phyloP scores from a whole-genome alignment of 768 basidiomycete genomes.

The Cyathus striatus region DNA sequence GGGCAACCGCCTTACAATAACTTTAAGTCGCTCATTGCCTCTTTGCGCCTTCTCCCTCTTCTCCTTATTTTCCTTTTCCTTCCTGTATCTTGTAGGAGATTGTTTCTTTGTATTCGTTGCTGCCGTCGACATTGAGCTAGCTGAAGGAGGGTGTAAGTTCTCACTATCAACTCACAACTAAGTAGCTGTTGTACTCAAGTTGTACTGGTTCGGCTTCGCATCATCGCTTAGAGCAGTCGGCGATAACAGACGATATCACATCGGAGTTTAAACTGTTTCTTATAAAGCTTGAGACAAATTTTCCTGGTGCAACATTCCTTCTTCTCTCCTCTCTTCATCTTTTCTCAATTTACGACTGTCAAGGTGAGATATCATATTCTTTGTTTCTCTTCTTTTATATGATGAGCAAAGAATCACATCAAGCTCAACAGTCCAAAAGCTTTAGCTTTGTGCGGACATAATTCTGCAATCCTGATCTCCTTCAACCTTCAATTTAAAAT shows the following conservation, averaged over 20 bases:
- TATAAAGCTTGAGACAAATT: background rate
- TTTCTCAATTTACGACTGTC: conserved; percentile 1
- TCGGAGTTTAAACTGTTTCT: conserved; percentile 2
- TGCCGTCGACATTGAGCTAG: conserved; percentile 14
- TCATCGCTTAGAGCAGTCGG: background rate
- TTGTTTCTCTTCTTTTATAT: conserved; percentile 10
- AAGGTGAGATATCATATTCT: background rate
- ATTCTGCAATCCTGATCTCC: conserved; percentile 69
- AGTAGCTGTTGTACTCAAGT: too few relatives aligned
- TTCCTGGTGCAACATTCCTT: background rate
- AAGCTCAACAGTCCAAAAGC: conserved; percentile 64
- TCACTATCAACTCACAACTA: background rate
- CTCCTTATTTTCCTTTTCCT: conserved; percentile 26
- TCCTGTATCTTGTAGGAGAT: conserved; percentile 26
- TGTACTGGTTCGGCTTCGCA: background rate
- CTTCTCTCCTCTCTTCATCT: background rate
- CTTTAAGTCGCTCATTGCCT: conserved; percentile 68
- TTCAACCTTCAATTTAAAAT: too few relatives aligned
- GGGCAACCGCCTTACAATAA: conserved; percentile 81
- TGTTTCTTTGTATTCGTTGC: conserved; percentile 15
- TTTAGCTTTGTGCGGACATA: conserved; percentile 40
- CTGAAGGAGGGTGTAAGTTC: background rate
- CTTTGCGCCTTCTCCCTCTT: conserved; percentile 25
- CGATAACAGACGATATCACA: background rate
- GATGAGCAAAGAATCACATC: conserved; percentile 55